Evolutionary conservation across 345 rosid species (phyloP).

Genomic region (Physaria fendleri): DNA sequence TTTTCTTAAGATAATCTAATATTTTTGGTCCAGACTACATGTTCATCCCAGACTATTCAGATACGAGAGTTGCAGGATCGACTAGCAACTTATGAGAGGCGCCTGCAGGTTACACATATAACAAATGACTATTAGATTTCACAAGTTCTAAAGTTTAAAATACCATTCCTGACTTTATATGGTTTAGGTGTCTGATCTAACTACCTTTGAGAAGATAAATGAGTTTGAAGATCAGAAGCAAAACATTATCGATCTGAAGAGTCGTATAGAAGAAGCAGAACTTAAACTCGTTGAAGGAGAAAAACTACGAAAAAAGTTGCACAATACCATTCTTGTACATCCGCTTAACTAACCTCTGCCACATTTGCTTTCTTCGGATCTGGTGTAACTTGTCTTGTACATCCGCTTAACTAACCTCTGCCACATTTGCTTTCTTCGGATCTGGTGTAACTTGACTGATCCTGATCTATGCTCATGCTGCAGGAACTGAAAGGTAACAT

Average conservation of each 20-base stretch:
- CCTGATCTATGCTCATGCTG: no score
- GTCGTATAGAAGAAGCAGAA: slow-evolving; percentile 74
- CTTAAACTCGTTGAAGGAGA: slow-evolving; percentile 88
- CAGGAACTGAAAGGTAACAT: slow-evolving; percentile 97
- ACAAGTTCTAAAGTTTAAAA: no score
- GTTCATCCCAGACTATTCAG: slow-evolving; percentile 58
- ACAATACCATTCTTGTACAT: slow-evolving; percentile 66
- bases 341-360: neutral
- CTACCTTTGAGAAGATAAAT: slow-evolving; percentile 54
- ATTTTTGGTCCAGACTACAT: slow-evolving; percentile 48
- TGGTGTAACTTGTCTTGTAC: no score
- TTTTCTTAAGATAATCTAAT: slow-evolving; percentile 17
- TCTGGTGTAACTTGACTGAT: no score
- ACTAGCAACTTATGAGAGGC: slow-evolving; percentile 57
- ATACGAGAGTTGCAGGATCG: slow-evolving; percentile 58
- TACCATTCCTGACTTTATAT: no score
- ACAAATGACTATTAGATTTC: no score
- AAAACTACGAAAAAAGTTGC: slow-evolving; percentile 82
- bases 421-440: no score
- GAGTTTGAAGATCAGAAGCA: slow-evolving; percentile 72
- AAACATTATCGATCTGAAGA: slow-evolving; percentile 58
- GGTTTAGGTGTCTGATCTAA: no score
- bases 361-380: no score
- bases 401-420: neutral
- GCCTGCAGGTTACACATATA: no score